Conservation (phyloP, 768 basidiomycete species). For the Termitomyces sp. region DNA sequence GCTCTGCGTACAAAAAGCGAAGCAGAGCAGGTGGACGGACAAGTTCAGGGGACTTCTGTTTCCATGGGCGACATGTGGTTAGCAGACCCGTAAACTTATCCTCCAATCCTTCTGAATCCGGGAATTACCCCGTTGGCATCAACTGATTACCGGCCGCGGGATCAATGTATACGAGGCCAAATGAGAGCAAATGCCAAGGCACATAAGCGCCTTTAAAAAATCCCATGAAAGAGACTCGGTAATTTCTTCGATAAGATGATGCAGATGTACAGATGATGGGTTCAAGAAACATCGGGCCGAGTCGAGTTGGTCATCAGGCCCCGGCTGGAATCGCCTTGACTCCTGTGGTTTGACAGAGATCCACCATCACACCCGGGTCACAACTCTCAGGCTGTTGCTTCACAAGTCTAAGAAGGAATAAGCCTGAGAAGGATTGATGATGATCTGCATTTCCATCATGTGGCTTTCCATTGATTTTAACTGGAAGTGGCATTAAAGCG, state of each 20-base stretch:
- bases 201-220: conserved; percentile 7
- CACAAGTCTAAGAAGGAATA: neutral
- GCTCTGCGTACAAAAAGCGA: neutral
- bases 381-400: neutral
- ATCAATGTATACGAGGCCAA: too few relatives aligned
- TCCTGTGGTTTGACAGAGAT: conserved; percentile 11
- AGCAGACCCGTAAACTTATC: conserved; percentile 12
- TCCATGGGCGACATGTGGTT: conserved; percentile 16
- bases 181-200: too few relatives aligned
- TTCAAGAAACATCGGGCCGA: neutral
- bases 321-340: neutral
- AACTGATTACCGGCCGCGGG: conserved; percentile 6
- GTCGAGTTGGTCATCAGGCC: conserved; percentile 6
- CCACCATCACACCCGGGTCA: conserved; percentile 11
- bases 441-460: neutral
- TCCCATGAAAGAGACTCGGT: neutral
- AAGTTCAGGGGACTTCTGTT: conserved; percentile 16
- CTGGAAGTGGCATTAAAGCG: neutral
- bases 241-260: neutral
- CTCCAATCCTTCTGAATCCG: conserved; percentile 10
- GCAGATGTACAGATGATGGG: conserved; percentile 10
- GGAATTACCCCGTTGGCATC: conserved; percentile 16
- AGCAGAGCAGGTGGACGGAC: conserved; percentile 5
- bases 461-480: neutral
- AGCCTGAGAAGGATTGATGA: conserved; percentile 2